Conservation (phyloP, 352 stramenopile genomes). For the Globisporangium radiosum region DNA sequence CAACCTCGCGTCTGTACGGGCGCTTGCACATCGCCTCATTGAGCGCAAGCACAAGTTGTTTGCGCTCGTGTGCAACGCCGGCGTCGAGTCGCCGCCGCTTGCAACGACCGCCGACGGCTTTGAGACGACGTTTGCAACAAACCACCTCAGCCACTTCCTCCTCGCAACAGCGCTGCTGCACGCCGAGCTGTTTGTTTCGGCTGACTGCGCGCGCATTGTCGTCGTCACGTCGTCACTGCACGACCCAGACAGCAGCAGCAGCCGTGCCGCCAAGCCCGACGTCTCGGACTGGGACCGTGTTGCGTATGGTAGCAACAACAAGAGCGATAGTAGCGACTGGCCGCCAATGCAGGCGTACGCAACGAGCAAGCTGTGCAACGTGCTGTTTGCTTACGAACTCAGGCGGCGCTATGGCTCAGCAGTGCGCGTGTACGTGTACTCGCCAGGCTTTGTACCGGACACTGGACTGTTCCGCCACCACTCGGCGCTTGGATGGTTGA, state of each 20-base stretch:
- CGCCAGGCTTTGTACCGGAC: constrained; percentile 26
- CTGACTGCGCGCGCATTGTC: constrained; percentile 19
- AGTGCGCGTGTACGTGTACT: constrained; percentile 29
- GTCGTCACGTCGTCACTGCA: constrained; percentile 30
- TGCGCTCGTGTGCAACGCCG: constrained; percentile 32
- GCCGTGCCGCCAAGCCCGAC: constrained; percentile 9
- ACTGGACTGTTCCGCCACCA: constrained; percentile 35
- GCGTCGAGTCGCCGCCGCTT: constrained; percentile 20
- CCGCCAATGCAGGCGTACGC: constrained; percentile 18
- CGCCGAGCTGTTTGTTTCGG: constrained; percentile 14
- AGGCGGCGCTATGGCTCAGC: constrained; percentile 17
- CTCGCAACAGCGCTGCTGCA: constrained; percentile 22
- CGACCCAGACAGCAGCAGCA: constrained; percentile 8
- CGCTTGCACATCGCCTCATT: constrained; percentile 18
- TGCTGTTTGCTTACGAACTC: constrained; percentile 38
- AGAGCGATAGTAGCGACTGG: constrained; percentile 1
- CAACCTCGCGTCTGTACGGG: constrained; percentile 20
- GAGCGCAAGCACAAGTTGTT: constrained; percentile 20
- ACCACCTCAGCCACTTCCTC: constrained; percentile 36
- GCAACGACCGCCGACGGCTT: constrained; percentile 20
- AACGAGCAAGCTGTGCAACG: constrained; percentile 38
- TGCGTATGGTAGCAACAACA: constrained; percentile 11
- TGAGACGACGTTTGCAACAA: constrained; percentile 34
- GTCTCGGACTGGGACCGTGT: constrained; percentile 29
- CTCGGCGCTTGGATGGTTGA: constrained; percentile 14